Percentiles rank a stretch among this genome's conserved stretches.
Evolutionary conservation across 305 asterid species (phyloP).

Genomic region (Fraxinus latifolia): DNA sequence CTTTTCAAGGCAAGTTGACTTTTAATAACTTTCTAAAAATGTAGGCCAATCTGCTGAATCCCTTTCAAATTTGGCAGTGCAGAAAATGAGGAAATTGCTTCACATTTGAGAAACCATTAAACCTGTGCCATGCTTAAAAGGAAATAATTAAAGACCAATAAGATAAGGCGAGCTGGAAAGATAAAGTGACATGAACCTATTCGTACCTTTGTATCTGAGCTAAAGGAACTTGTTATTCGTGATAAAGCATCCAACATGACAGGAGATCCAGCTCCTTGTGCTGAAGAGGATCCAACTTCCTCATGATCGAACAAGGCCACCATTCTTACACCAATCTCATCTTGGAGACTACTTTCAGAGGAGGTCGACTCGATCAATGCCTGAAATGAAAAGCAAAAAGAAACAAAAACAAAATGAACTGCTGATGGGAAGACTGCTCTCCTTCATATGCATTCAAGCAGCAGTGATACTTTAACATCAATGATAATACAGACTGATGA

Average conservation of each 20-base stretch:
- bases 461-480: not conserved
- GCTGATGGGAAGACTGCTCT: conserved; percentile 1
- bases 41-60: not conserved
- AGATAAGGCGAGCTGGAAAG: not conserved
- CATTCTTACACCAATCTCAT: conserved; percentile 83
- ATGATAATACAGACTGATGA: not conserved
- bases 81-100: not conserved
- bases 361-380: conserved; percentile 83
- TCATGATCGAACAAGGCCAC: conserved; percentile 94
- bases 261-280: conserved; percentile 99
- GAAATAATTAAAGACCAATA: not conserved
- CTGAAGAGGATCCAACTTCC: conserved; percentile 91
- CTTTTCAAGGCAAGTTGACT: not conserved
- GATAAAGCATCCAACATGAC: conserved; percentile 81
- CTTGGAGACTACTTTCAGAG: conserved; percentile 65
- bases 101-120: not conserved
- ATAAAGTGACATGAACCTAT: not conserved
- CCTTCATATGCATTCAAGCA: not conserved
- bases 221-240: conserved; percentile 71
- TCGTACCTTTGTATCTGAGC: conserved; percentile 72
- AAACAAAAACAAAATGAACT: conserved; percentile 7
- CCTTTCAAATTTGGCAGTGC: not conserved
- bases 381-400: conserved; percentile 41
- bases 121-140: not conserved
- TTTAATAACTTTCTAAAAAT: not conserved